A percentile compares a stretch with the other conserved stretches of the same genome.
phyloP scores from a whole-genome alignment of 176 grass and related monocot genomes.

The Musa acuminata region DNA sequence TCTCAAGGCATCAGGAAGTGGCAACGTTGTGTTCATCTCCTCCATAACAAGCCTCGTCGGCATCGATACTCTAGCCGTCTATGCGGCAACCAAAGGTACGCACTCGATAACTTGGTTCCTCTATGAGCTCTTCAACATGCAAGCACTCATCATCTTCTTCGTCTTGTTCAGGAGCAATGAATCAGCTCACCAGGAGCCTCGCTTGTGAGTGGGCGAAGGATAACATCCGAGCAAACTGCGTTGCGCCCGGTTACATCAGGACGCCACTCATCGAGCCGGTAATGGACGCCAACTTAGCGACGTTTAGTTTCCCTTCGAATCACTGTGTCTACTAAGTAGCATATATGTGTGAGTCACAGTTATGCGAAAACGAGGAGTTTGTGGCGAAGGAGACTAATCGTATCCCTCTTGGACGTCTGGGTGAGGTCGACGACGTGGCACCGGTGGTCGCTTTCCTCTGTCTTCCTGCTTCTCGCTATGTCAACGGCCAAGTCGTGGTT shows the following conservation, averaged over 20 bases:
- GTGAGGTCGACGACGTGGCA: slow-evolving; percentile 31
- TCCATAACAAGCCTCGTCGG: slow-evolving; percentile 6
- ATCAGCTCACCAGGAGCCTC: background rate
- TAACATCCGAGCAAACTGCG: background rate
- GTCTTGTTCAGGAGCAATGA: background rate
- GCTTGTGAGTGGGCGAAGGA: background rate
- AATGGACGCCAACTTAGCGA: background rate
- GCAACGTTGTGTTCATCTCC: slow-evolving; percentile 32
- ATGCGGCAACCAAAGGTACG: too few relatives aligned
- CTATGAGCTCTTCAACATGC: background rate
- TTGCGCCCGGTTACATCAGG: background rate
- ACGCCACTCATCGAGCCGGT: background rate
- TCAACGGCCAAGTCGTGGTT: slow-evolving; percentile 37
- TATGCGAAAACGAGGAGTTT: background rate
- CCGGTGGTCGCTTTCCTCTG: slow-evolving; percentile 34
- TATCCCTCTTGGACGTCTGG: slow-evolving; percentile 29
- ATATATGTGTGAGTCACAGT: background rate
- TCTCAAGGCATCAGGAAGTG: background rate
- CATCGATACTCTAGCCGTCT: background rate
- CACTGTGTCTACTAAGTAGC: background rate
- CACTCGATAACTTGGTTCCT: background rate
- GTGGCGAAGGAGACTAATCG: slow-evolving; percentile 1
- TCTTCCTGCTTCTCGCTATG: slow-evolving; percentile 32
- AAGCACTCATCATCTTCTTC: background rate
- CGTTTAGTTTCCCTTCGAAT: background rate